phyloP scores from a whole-genome alignment of 805 yeast species.

The Ogataea populi-albae region DNA sequence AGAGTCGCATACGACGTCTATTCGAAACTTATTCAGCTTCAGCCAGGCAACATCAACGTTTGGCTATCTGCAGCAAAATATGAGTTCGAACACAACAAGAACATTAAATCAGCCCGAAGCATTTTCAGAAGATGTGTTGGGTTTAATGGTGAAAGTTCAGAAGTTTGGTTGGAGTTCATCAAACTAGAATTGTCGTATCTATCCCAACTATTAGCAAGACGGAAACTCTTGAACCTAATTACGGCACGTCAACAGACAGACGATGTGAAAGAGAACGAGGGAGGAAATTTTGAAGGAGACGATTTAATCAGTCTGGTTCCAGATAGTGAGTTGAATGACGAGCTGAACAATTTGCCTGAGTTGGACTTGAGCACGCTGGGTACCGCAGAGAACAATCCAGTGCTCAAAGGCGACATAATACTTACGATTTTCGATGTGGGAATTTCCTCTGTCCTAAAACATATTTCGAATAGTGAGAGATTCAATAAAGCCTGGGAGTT shows the following conservation, averaged over 20 bases:
- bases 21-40: constrained; percentile 74
- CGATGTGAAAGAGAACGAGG: constrained; percentile 42
- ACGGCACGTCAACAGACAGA: constrained; percentile 67
- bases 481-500: constrained; percentile 41
- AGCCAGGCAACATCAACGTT: constrained; percentile 85
- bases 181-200: constrained; percentile 86
- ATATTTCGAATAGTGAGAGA: constrained; percentile 22
- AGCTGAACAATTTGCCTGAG: constrained; percentile 75
- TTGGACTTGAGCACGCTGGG: constrained; percentile 85
- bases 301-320: constrained; percentile 23
- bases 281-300: constrained; percentile 27
- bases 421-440: constrained; percentile 68
- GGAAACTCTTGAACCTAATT: constrained; percentile 75
- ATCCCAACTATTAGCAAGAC: constrained; percentile 76
- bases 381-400: constrained; percentile 79
- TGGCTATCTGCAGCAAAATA: constrained; percentile 96
- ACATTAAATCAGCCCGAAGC: constrained; percentile 83
- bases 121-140: constrained; percentile 81
- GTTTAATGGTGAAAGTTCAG: constrained; percentile 70
- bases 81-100: constrained; percentile 85
- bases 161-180: constrained; percentile 81
- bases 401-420: constrained; percentile 70
- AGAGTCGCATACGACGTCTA: constrained; percentile 74
- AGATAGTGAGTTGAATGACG: constrained; percentile 53
- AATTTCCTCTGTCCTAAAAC: constrained; percentile 43